A percentile compares a stretch with the other conserved stretches of the same genome.
Conservation (phyloP, 371 early-diverging fungal species). For the Funneliformis caledonium region DNA sequence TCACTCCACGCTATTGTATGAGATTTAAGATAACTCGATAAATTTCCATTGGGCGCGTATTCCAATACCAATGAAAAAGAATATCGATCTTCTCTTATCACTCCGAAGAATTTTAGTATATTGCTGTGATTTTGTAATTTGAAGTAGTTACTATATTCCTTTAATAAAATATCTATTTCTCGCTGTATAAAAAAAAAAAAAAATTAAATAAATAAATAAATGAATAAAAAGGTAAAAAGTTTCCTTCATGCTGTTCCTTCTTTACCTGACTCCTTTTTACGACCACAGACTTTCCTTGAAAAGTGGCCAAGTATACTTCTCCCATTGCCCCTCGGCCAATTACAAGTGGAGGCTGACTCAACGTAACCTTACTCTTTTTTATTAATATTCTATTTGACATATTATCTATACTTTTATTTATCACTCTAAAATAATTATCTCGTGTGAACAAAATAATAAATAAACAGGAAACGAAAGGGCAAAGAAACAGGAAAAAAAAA, state of each 20-base stretch:
- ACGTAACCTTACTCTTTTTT: slow-evolving; percentile 17
- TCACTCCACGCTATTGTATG: slow-evolving; percentile 9
- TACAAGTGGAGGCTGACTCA: not conserved
- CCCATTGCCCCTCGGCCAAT: slow-evolving; percentile 36
- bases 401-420: too few species aligned
- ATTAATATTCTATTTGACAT: slow-evolving; percentile 27
- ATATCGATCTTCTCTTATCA: slow-evolving; percentile 27
- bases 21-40: slow-evolving; percentile 35
- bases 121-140: slow-evolving; percentile 33
- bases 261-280: slow-evolving; percentile 35
- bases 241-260: not conserved
- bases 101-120: slow-evolving; percentile 35
- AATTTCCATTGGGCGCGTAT: slow-evolving; percentile 34
- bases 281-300: slow-evolving; percentile 9
- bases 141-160: slow-evolving; percentile 36
- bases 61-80: slow-evolving; percentile 34
- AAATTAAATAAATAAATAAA: not conserved
- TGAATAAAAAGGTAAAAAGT: not conserved
- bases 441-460: not conserved
- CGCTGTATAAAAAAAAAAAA: not conserved
- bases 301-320: slow-evolving; percentile 22
- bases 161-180: not conserved
- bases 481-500: too few species aligned
- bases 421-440: not conserved
- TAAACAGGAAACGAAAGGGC: too few species aligned